Percentiles rank a stretch among this genome's conserved stretches.
These are phyloP conservation scores for Epichloe aotearoae DNA, from an alignment of 2,329 filamentous ascomycete genomes.

Conservation along the genomic window DNA sequence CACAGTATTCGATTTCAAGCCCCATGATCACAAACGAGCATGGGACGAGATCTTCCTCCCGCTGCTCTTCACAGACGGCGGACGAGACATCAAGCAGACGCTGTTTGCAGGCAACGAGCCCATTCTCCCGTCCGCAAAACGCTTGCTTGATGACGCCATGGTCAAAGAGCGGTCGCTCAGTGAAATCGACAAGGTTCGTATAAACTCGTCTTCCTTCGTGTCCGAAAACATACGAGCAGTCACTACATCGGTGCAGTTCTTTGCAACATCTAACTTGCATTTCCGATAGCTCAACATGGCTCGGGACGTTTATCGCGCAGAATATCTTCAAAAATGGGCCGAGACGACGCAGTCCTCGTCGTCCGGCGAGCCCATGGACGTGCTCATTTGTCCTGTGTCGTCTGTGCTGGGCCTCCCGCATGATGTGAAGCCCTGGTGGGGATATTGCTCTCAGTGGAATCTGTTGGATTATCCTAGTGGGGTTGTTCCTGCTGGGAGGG, in stretches of 20 bases:
- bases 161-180: constrained; percentile 35
- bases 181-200: constrained; percentile 26
- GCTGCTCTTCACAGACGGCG: constrained; percentile 49
- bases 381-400: constrained; percentile 46
- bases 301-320: constrained; percentile 26
- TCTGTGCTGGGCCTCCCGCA: constrained; percentile 37
- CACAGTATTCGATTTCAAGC: constrained; percentile 5
- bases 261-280: background rate
- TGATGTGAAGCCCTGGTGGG: constrained; percentile 38
- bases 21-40: constrained; percentile 5
- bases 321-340: constrained; percentile 26
- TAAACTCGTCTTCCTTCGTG: no score
- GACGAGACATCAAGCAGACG: constrained; percentile 33
- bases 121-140: constrained; percentile 38
- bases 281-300: constrained; percentile 16
- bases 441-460: constrained; percentile 56
- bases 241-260: no score
- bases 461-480: constrained; percentile 48
- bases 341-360: constrained; percentile 15
- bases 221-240: no score
- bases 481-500: constrained; percentile 8
- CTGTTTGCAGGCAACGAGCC: constrained; percentile 44
- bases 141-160: constrained; percentile 29
- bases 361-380: constrained; percentile 33
- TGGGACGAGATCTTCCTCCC: constrained; percentile 23